phyloP scores from a whole-genome alignment of 352 stramenopile genomes.

The Pythium biforme region DNA sequence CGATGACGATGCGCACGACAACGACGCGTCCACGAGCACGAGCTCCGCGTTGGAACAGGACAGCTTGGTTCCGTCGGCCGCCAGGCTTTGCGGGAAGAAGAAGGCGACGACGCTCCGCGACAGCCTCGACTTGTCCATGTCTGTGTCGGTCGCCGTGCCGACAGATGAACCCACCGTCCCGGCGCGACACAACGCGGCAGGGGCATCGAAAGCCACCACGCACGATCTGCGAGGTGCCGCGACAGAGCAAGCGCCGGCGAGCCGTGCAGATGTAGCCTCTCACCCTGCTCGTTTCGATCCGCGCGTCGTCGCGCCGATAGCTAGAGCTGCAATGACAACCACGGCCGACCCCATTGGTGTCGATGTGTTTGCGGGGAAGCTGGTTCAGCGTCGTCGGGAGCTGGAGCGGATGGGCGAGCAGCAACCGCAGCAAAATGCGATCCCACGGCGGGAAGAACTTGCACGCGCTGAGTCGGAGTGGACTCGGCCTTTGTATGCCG shows the following conservation, averaged over 20 bases:
- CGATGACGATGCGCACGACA: slow-evolving; percentile 17
- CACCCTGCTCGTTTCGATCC: not conserved
- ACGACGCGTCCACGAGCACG: slow-evolving; percentile 10
- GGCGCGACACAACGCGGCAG: too few species aligned
- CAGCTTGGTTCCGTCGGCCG: too few species aligned
- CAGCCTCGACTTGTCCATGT: slow-evolving; percentile 70
- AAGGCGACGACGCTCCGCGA: slow-evolving; percentile 30
- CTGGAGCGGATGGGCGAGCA: slow-evolving; percentile 26
- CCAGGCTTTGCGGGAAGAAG: too few species aligned
- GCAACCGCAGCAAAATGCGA: not conserved
- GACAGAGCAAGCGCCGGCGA: not conserved
- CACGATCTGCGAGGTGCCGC: not conserved
- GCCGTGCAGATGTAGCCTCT: too few species aligned
- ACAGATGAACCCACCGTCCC: too few species aligned
- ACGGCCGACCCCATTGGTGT: not conserved
- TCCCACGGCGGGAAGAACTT: not conserved
- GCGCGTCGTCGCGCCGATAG: not conserved
- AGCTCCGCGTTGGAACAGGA: slow-evolving; percentile 24
- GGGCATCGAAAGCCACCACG: too few species aligned
- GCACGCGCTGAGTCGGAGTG: too few species aligned
- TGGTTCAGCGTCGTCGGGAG: slow-evolving; percentile 46
- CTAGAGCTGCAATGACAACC: too few species aligned
- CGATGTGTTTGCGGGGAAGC: slow-evolving; percentile 26
- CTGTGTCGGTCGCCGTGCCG: slow-evolving; percentile 31
- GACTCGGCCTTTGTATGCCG: not conserved